Conservation (phyloP, 1,139 yeast species). For the Saccharomycopsis crataegensis region DNA sequence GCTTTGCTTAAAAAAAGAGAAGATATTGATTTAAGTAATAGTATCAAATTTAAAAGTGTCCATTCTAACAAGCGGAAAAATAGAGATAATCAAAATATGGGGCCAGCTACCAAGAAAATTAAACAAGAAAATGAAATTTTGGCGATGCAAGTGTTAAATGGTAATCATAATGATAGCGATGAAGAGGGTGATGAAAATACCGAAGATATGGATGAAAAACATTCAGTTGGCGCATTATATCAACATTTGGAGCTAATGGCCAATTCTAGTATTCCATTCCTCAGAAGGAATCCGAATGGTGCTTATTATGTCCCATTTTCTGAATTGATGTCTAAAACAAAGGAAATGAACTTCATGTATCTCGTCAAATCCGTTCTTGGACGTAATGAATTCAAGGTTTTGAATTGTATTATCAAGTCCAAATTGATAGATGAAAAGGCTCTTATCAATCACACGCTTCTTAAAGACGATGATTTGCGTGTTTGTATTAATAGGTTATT, state of each 20-base stretch:
- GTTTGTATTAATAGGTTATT: conserved; percentile 23
- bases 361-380: conserved; percentile 76
- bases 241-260: conserved; percentile 52
- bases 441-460: conserved; percentile 13
- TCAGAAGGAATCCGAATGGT: conserved; percentile 38
- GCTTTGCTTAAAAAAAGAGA: conserved; percentile 1
- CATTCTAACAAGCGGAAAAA: background rate
- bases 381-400: conserved; percentile 32
- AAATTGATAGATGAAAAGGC: conserved; percentile 19
- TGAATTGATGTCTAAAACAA: conserved; percentile 55
- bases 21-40: conserved; percentile 7
- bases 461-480: conserved; percentile 16
- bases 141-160: background rate
- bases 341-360: conserved; percentile 82
- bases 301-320: conserved; percentile 38
- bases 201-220: conserved; percentile 9
- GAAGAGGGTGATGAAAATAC: conserved; percentile 23
- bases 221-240: conserved; percentile 24
- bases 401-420: conserved; percentile 16
- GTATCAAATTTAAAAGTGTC: conserved; percentile 9
- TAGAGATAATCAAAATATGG: background rate
- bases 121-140: conserved; percentile 10
- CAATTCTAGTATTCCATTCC: conserved; percentile 45
- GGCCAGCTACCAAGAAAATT: conserved; percentile 4
- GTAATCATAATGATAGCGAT: conserved; percentile 21